These are phyloP conservation scores for Pseudotulostoma volvatum DNA, from an alignment of 495 filamentous ascomycete genomes.

Conservation along the genomic window DNA sequence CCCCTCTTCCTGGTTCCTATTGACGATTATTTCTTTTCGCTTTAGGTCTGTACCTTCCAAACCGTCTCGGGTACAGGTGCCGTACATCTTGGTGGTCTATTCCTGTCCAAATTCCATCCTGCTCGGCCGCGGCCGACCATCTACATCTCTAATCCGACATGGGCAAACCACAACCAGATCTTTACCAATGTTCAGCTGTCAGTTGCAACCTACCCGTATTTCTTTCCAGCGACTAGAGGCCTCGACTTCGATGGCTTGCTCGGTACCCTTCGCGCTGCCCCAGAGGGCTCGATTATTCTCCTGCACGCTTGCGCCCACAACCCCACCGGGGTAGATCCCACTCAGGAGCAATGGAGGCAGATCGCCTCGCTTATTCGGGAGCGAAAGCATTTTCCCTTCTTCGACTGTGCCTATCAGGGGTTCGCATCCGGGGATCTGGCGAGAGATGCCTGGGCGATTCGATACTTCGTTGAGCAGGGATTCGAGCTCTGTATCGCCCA, in stretches of 20 bases:
- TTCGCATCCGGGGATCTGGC: conserved; percentile 86
- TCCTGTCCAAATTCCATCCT: conserved; percentile 39
- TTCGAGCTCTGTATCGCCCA: conserved; percentile 94
- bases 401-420: conserved; percentile 95
- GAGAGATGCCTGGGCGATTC: conserved; percentile 76
- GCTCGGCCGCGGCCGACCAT: conserved; percentile 40
- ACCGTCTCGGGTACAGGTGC: conserved; percentile 46
- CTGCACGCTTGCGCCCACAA: conserved; percentile 97
- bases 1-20: background rate
- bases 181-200: conserved; percentile 78
- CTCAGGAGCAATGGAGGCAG: conserved; percentile 83
- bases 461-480: conserved; percentile 83
- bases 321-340: conserved; percentile 93
- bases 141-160: conserved; percentile 88
- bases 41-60: conserved; percentile 37
- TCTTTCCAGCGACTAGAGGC: conserved; percentile 66
- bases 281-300: conserved; percentile 67
- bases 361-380: conserved; percentile 57
- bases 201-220: conserved; percentile 83
- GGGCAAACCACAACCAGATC: conserved; percentile 98
- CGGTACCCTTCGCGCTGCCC: conserved; percentile 45
- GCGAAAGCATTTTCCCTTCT: conserved; percentile 90
- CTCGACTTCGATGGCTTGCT: conserved; percentile 88
- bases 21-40: too few species aligned
- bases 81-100: conserved; percentile 38